phyloP scores from a whole-genome alignment of 2,329 filamentous ascomycete genomes.

The Trichoderma simmonsii region DNA sequence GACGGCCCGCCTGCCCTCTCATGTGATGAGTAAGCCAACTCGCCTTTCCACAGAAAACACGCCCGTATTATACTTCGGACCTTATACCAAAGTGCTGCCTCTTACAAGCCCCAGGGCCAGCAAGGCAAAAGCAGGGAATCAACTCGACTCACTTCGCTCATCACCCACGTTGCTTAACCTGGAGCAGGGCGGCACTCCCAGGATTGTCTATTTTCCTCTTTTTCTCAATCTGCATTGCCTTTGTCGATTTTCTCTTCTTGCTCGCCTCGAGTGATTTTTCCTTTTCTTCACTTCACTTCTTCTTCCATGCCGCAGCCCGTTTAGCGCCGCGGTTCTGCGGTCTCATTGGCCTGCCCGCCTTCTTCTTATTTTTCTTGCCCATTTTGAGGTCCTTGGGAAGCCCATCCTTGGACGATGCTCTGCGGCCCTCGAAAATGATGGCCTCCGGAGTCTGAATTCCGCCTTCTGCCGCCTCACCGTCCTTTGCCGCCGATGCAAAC shows the following conservation, averaged over 20 bases:
- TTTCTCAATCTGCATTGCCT: background rate
- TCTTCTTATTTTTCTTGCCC: constrained; percentile 52
- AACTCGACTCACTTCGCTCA: background rate
- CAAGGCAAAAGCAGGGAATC: background rate
- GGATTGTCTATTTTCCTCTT: background rate
- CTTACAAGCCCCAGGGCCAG: background rate
- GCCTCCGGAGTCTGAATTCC: constrained; percentile 60
- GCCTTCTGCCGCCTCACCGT: constrained; percentile 22
- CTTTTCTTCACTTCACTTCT: constrained; percentile 26
- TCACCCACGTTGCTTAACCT: background rate
- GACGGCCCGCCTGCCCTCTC: constrained; percentile 22
- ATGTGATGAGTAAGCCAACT: constrained; percentile 28
- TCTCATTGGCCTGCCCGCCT: constrained; percentile 35
- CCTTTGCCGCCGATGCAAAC: constrained; percentile 23
- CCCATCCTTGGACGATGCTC: constrained; percentile 65
- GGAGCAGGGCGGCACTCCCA: background rate
- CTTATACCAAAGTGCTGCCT: constrained; percentile 17
- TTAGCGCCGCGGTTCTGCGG: constrained; percentile 39
- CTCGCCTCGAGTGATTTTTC: background rate
- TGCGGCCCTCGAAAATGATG: constrained; percentile 77
- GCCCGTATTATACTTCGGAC: background rate
- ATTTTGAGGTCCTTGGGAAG: constrained; percentile 61
- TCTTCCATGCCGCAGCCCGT: constrained; percentile 44
- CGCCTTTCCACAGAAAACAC: constrained; percentile 6
- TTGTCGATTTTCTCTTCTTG: constrained; percentile 30